Percentiles rank a stretch among this genome's conserved stretches.
Evolutionary conservation across 1,284 basidiomycete species (phyloP).

Genomic region (Psilocybe mexicana): DNA sequence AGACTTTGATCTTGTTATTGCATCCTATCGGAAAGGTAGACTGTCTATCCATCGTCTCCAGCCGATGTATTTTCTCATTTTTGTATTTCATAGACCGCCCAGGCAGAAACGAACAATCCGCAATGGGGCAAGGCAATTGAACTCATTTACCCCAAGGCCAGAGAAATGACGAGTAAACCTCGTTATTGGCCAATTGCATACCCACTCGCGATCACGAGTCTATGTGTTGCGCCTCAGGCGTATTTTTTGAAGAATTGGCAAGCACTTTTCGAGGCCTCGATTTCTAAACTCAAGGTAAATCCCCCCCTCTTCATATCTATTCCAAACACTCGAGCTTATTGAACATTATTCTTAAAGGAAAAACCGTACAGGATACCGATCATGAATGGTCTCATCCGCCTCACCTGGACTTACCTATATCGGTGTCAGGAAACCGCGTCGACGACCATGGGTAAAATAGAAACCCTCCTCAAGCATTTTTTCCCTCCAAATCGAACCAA

Average conservation of each 20-base stretch:
- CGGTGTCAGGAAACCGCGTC: constrained; percentile 87
- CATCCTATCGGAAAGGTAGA: constrained; percentile 88
- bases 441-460: constrained; percentile 77
- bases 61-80: neutral
- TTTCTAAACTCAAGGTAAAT: constrained; percentile 78
- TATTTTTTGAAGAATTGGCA: constrained; percentile 86
- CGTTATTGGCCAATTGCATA: constrained; percentile 91
- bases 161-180: constrained; percentile 86
- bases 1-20: constrained; percentile 77
- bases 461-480: constrained; percentile 75
- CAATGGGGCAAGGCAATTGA: constrained; percentile 93
- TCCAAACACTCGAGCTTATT: constrained; percentile 6
- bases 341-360: constrained; percentile 52
- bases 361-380: constrained; percentile 72
- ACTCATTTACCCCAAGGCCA: constrained; percentile 80
- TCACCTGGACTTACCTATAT: constrained; percentile 94
- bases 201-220: constrained; percentile 79
- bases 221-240: constrained; percentile 88
- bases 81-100: constrained; percentile 66
- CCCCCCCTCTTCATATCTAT: neutral
- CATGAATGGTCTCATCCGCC: constrained; percentile 81
- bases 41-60: neutral
- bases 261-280: constrained; percentile 66
- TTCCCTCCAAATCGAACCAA: constrained; percentile 73
- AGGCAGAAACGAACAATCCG: constrained; percentile 95